A percentile compares a stretch with the other conserved stretches of the same genome.
Evolutionary conservation across 208 protist genomes (phyloP).

Genomic region (Leishmania amazonensis): DNA sequence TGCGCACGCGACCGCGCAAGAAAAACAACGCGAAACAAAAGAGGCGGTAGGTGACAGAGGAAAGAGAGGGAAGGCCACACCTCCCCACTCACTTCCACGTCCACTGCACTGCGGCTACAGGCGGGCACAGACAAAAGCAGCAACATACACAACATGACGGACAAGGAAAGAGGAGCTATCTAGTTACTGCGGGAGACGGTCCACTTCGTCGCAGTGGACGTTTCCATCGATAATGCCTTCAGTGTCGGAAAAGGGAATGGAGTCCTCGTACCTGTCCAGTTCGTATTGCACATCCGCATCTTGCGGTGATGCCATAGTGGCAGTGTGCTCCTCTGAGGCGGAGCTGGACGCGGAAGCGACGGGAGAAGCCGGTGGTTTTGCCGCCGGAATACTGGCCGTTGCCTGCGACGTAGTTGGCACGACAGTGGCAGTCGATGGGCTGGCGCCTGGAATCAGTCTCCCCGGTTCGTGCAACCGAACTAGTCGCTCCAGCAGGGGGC

Average conservation of each 20-base stretch:
- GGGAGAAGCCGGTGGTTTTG: neutral
- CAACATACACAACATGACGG: neutral
- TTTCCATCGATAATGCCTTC: constrained; percentile 27
- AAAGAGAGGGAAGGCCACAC: neutral
- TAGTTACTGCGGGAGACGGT: constrained; percentile 10
- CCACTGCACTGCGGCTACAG: neutral
- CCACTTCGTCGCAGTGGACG: constrained; percentile 42
- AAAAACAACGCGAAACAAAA: neutral
- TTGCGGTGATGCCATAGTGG: neutral
- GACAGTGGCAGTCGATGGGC: neutral
- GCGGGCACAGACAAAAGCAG: neutral
- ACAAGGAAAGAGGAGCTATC: neutral
- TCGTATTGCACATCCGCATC: constrained; percentile 29
- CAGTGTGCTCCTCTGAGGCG: neutral
- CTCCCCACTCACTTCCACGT: neutral
- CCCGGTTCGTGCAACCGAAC: constrained; percentile 9
- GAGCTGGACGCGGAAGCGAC: neutral
- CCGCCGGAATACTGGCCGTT: neutral
- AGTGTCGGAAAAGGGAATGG: constrained; percentile 57
- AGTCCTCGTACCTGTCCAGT: constrained; percentile 62
- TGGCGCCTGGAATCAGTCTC: neutral
- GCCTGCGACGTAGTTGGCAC: neutral
- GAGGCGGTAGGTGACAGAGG: neutral
- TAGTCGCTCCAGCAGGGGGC: constrained; percentile 41
- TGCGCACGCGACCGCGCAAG: neutral